phyloP scores from a whole-genome alignment of 176 grass and related monocot species.

The Bromus sterilis region DNA sequence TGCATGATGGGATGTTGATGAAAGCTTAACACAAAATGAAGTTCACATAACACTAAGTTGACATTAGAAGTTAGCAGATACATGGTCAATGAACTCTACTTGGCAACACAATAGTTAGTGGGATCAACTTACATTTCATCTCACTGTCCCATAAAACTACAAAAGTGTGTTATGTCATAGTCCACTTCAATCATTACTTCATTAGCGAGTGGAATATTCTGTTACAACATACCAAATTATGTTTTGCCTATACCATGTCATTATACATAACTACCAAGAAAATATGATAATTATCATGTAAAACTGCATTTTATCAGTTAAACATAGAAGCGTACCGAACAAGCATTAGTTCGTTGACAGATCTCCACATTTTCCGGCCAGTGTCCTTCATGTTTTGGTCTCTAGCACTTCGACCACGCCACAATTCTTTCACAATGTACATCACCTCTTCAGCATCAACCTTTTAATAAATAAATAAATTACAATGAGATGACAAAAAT shows the following conservation, averaged over 20 bases:
- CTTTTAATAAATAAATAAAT: conserved; percentile 37
- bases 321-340: conserved; percentile 50
- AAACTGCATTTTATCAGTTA: not conserved
- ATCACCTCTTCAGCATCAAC: conserved; percentile 90
- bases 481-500: not conserved
- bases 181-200: not conserved
- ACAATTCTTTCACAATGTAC: conserved; percentile 95
- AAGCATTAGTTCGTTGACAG: conserved; percentile 92
- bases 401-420: conserved; percentile 90
- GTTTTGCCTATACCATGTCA: not conserved
- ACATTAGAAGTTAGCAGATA: not conserved
- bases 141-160: not conserved
- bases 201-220: not conserved
- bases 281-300: conserved; percentile 1
- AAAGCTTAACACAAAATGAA: not conserved
- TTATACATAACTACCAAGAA: not conserved
- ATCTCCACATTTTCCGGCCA: conserved; percentile 92
- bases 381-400: conserved; percentile 70
- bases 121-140: not conserved
- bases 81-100: not conserved
- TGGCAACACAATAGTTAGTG: not conserved
- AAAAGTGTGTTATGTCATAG: not conserved
- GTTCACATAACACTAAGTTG: not conserved
- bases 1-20: not conserved
- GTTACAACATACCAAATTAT: not conserved